Conservation (phyloP, 331 rosid species). For the Acacia pycnantha region DNA sequence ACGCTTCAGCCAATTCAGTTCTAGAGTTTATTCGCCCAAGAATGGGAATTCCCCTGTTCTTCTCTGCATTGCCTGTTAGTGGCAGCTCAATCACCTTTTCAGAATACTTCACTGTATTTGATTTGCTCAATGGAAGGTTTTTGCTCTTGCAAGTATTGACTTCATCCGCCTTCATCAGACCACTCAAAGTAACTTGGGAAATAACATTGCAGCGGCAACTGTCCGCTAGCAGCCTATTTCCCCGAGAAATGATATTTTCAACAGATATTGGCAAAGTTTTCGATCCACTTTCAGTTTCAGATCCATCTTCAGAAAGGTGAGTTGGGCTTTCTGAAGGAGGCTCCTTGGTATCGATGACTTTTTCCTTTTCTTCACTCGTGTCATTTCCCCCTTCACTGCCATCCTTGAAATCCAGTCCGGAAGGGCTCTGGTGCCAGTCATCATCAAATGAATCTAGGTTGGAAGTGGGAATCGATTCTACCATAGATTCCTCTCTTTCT, state of each 20-base stretch:
- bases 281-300: slow-evolving; percentile 30
- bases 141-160: slow-evolving; percentile 38
- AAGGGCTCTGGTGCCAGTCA: slow-evolving; percentile 53
- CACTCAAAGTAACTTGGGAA: slow-evolving; percentile 41
- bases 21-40: slow-evolving; percentile 56
- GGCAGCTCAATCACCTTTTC: slow-evolving; percentile 41
- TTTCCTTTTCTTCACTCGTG: slow-evolving; percentile 43
- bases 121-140: slow-evolving; percentile 36
- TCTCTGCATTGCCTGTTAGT: slow-evolving; percentile 37
- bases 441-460: slow-evolving; percentile 50
- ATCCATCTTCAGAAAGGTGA: slow-evolving; percentile 25
- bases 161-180: slow-evolving; percentile 34
- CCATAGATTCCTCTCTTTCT: slow-evolving; percentile 60
- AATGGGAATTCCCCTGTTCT: slow-evolving; percentile 45
- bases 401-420: slow-evolving; percentile 31
- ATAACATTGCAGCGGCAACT: slow-evolving; percentile 56
- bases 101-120: slow-evolving; percentile 37
- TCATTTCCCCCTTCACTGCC: slow-evolving; percentile 32
- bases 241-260: slow-evolving; percentile 41
- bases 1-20: slow-evolving; percentile 66
- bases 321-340: slow-evolving; percentile 43
- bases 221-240: slow-evolving; percentile 39
- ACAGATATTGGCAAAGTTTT: slow-evolving; percentile 39
- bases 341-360: slow-evolving; percentile 34
- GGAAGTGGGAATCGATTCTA: slow-evolving; percentile 41